phyloP scores from a whole-genome alignment of 768 basidiomycete species.

The Cubamyces sp. region DNA sequence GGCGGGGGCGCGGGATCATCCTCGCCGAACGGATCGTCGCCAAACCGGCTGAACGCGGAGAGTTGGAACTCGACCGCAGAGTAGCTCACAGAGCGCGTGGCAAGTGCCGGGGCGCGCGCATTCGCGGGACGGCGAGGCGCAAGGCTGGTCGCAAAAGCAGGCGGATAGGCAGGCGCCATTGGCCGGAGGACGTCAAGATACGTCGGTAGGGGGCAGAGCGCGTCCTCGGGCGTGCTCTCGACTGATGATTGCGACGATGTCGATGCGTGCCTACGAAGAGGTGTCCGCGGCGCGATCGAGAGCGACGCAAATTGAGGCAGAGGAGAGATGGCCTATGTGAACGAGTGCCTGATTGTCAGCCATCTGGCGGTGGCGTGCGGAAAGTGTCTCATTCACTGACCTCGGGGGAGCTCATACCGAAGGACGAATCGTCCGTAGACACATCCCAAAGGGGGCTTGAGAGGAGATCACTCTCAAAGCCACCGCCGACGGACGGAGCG shows the following conservation, averaged over 20 bases:
- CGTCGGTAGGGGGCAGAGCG: constrained; percentile 25
- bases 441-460: constrained; percentile 26
- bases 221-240: constrained; percentile 25
- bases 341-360: constrained; percentile 19
- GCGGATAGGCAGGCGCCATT: constrained; percentile 28
- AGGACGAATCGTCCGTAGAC: constrained; percentile 20
- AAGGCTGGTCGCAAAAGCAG: constrained; percentile 23
- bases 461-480: constrained; percentile 11
- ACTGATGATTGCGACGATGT: constrained; percentile 30
- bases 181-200: constrained; percentile 42
- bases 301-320: constrained; percentile 52
- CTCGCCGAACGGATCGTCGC: constrained; percentile 27
- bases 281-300: constrained; percentile 59
- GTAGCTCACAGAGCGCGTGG: constrained; percentile 32
- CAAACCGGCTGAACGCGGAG: constrained; percentile 12
- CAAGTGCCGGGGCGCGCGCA: constrained; percentile 14
- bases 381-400: constrained; percentile 20
- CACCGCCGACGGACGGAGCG: constrained; percentile 1
- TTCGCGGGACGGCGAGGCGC: constrained; percentile 18
- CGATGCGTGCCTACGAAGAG: constrained; percentile 35
- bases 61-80: constrained; percentile 33
- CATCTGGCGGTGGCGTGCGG: constrained; percentile 8
- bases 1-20: constrained; percentile 23
- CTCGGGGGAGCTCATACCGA: constrained; percentile 25
- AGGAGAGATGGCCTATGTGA: constrained; percentile 42